Percentiles rank a stretch among this genome's conserved stretches.
Evolutionary conservation across 306 rosid genomes (phyloP).

Genomic region (Rubus idaeus): DNA sequence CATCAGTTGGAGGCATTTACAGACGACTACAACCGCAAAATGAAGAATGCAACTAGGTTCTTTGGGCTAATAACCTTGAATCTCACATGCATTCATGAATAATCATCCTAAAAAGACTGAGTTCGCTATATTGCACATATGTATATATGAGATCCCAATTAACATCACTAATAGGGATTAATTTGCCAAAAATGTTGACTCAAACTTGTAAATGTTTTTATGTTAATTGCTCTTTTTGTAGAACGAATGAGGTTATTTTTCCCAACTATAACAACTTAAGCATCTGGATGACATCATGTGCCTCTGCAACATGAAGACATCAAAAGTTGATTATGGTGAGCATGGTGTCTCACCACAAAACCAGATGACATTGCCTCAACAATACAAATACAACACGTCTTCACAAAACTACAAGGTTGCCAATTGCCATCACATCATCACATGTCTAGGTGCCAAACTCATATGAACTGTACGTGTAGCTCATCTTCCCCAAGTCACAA

Average conservation of each 20-base stretch:
- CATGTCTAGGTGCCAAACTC: too few relatives aligned
- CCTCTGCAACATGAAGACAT: not conserved
- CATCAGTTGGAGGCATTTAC: not conserved
- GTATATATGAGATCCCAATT: not conserved
- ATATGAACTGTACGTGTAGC: too few relatives aligned
- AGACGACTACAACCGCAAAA: not conserved
- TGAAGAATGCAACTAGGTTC: not conserved
- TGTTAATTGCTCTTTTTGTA: not conserved
- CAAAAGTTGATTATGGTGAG: too few relatives aligned
- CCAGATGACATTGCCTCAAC: not conserved
- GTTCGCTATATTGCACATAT: not conserved
- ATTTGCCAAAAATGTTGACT: not conserved
- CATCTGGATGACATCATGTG: slow-evolving; percentile 1
- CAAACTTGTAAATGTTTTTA: not conserved
- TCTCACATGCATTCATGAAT: not conserved
- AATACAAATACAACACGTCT: not conserved
- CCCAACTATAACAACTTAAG: not conserved
- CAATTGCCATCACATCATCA: not conserved
- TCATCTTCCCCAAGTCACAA: too few relatives aligned
- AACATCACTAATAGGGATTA: not conserved
- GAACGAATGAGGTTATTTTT: not conserved
- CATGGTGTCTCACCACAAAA: not conserved
- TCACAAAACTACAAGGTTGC: not conserved
- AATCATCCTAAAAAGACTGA: not conserved
- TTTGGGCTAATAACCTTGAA: not conserved